These are phyloP conservation scores for Pleurostoma richardsiae DNA, from an alignment of 2,329 filamentous ascomycete genomes.

Conservation along the genomic window DNA sequence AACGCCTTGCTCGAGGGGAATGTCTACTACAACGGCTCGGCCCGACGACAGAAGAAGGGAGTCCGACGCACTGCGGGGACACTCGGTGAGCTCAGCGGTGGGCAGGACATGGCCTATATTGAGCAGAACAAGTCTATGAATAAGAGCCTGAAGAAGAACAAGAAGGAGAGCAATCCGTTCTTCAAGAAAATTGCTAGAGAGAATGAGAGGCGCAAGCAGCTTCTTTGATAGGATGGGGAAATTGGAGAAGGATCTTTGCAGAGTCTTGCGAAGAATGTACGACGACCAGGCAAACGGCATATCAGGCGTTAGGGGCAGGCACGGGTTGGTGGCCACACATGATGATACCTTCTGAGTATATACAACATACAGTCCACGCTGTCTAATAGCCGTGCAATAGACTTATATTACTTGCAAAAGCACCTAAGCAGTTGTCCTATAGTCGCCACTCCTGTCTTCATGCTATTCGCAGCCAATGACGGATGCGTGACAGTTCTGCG, in stretches of 20 bases:
- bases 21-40: slow-evolving; percentile 30
- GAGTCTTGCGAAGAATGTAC: not conserved
- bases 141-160: slow-evolving; percentile 60
- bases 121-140: slow-evolving; percentile 74
- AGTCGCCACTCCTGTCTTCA: too few species aligned
- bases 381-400: too few species aligned
- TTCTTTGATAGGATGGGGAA: not conserved
- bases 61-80: slow-evolving; percentile 79
- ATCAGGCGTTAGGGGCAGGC: too few species aligned
- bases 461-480: too few species aligned
- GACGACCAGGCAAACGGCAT: too few species aligned
- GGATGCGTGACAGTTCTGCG: too few species aligned
- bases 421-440: too few species aligned
- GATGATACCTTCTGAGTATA: too few species aligned
- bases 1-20: slow-evolving; percentile 25
- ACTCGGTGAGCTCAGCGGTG: slow-evolving; percentile 80
- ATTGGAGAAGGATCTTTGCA: not conserved
- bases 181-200: slow-evolving; percentile 64
- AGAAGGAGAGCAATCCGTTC: slow-evolving; percentile 51
- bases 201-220: slow-evolving; percentile 44
- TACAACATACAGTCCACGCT: too few species aligned
- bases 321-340: too few species aligned
- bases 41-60: slow-evolving; percentile 36
- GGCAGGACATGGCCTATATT: slow-evolving; percentile 95
- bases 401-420: too few species aligned